Evolutionary conservation across 257 asterid species (phyloP).

Genomic region (Jasminum sambac): DNA sequence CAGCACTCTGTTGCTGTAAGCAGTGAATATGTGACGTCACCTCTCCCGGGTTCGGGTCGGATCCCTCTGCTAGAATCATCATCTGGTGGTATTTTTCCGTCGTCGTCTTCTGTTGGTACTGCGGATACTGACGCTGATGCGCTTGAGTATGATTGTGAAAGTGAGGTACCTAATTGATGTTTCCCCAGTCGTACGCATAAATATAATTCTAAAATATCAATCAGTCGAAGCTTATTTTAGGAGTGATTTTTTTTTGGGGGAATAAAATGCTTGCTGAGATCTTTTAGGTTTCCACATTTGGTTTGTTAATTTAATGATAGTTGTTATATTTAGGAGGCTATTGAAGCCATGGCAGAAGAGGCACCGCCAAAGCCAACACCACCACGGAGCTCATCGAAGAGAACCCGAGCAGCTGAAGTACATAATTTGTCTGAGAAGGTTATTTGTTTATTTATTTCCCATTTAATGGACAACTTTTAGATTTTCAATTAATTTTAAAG

Average conservation of each 20-base stretch:
- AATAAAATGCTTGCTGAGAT: slow-evolving; percentile 1
- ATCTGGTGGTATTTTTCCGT: slow-evolving; percentile 28
- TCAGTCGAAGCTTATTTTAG: neutral
- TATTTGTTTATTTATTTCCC: neutral
- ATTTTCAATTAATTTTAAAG: neutral
- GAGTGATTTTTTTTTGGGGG: neutral
- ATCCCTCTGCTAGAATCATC: slow-evolving; percentile 29
- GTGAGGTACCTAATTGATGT: slow-evolving; percentile 53
- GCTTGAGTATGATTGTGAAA: slow-evolving; percentile 67
- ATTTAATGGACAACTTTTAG: neutral
- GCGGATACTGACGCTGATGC: slow-evolving; percentile 53
- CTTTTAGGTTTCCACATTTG: too few species aligned
- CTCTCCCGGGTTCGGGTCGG: slow-evolving; percentile 25
- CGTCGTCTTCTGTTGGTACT: slow-evolving; percentile 48
- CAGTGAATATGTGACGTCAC: slow-evolving; percentile 6
- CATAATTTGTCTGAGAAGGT: slow-evolving; percentile 85
- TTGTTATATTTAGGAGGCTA: slow-evolving; percentile 39
- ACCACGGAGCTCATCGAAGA: slow-evolving; percentile 48
- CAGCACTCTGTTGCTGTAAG: slow-evolving; percentile 24
- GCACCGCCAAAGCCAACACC: slow-evolving; percentile 28
- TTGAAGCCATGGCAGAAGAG: slow-evolving; percentile 41
- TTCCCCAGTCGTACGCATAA: neutral
- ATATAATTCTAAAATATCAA: neutral
- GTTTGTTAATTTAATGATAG: neutral
- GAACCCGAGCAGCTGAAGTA: slow-evolving; percentile 84